These are phyloP conservation scores for Blastobotrys raffinosifermentans DNA, from an alignment of 1,139 yeast genomes.

Conservation along the genomic window DNA sequence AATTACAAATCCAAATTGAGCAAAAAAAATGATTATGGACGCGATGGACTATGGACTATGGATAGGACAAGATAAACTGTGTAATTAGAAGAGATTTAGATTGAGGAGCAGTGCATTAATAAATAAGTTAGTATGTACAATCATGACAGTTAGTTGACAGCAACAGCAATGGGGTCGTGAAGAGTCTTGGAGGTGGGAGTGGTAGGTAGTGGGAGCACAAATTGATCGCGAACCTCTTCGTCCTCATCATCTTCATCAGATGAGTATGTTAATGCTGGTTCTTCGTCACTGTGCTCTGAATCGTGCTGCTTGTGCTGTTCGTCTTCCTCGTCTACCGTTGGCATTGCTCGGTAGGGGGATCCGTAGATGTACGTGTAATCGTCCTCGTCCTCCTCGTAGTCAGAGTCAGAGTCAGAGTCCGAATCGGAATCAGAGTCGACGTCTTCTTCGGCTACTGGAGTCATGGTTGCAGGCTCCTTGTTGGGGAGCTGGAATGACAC, in stretches of 20 bases:
- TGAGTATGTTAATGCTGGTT: constrained; percentile 15
- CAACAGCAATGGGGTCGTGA: background rate
- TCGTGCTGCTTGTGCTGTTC: constrained; percentile 8
- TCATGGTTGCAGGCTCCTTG: constrained; percentile 3
- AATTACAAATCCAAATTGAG: too few species aligned
- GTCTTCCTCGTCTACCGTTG: constrained; percentile 22
- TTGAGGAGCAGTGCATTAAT: too few species aligned
- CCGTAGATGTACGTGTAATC: constrained; percentile 5
- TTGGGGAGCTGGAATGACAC: constrained; percentile 4
- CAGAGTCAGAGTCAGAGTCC: constrained; percentile 11
- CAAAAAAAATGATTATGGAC: too few species aligned
- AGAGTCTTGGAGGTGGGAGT: background rate
- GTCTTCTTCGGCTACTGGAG: constrained; percentile 6
- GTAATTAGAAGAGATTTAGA: too few species aligned
- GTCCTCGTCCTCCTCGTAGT: constrained; percentile 8
- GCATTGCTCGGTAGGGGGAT: constrained; percentile 17
- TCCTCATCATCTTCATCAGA: constrained; percentile 20
- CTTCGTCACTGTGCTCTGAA: background rate
- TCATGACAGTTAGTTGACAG: too few species aligned
- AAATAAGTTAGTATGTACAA: too few species aligned
- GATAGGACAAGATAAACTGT: too few species aligned
- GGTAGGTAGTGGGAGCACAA: background rate
- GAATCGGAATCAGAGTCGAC: constrained; percentile 11
- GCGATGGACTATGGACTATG: too few species aligned
- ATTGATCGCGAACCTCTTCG: constrained; percentile 5